These are phyloP conservation scores for Sugiyamaella xylanicola DNA, from an alignment of 1,139 yeast species.

Conservation along the genomic window DNA sequence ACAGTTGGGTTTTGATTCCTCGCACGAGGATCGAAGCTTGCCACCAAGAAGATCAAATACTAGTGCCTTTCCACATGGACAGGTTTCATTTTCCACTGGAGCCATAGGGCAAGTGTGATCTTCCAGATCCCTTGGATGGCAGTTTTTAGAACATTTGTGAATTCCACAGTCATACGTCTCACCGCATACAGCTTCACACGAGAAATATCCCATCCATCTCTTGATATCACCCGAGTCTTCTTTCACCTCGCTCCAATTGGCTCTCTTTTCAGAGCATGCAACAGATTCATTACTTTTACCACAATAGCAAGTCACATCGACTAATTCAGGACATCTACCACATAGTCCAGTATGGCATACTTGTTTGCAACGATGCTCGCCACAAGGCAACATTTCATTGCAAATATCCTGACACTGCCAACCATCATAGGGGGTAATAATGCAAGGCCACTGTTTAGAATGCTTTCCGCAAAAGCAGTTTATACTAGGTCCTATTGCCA, in stretches of 20 bases:
- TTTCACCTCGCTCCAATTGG: conserved; percentile 22
- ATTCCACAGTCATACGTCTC: conserved; percentile 64
- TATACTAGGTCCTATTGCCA: conserved; percentile 71
- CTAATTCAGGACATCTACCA: conserved; percentile 61
- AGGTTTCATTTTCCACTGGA: conserved; percentile 60
- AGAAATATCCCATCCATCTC: conserved; percentile 63
- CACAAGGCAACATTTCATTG: conserved; percentile 64
- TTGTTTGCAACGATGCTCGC: conserved; percentile 62
- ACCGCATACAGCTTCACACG: conserved; percentile 57
- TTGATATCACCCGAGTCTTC: not conserved
- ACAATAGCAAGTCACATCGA: conserved; percentile 67
- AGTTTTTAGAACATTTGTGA: conserved; percentile 60
- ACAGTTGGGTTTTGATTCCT: conserved; percentile 81
- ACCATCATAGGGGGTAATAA: conserved; percentile 69
- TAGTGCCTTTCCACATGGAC: conserved; percentile 73
- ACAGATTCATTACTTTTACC: conserved; percentile 50
- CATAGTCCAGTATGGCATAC: conserved; percentile 77
- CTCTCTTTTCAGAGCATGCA: conserved; percentile 33
- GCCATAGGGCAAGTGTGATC: conserved; percentile 61
- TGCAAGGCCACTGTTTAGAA: conserved; percentile 68
- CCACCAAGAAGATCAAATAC: conserved; percentile 45
- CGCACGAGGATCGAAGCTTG: conserved; percentile 50
- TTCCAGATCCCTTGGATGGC: conserved; percentile 55
- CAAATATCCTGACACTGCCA: conserved; percentile 72
- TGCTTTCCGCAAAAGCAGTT: conserved; percentile 76